Base-by-base conservation (phyloP, 441 rosid genomes). In the Sinapis alba region DNA sequence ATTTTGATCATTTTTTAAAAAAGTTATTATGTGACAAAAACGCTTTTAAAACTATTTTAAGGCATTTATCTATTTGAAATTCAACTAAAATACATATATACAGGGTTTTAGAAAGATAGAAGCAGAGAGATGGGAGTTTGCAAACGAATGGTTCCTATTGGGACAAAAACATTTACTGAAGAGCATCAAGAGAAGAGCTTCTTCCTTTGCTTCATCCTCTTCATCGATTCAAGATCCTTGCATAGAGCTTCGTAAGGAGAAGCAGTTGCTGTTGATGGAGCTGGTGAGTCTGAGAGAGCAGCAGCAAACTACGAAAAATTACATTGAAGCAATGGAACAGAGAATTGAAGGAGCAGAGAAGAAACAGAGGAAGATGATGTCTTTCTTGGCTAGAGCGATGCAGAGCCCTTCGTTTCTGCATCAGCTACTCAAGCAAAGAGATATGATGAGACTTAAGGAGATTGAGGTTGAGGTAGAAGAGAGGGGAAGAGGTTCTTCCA, bases 101-200 rank as follows among this genome's bases (percentile, higher is more conserved):
- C 83, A 93, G 98, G 97, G 99, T 0, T 95, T 95, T 68, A 87
- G 94, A 70, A 95, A 95, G 82, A 85, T 89, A 34, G 98, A 96
- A 76, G 87, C 97, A 20, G 98, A 93, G 11, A 86, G 81, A 72
- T 93, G 99, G 98, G 97, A 90, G 58, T 96, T 93, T 83, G 91
- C 97, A 6, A 91, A 88, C 78, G 98, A 95, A 77, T 90, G 86
- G 15, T 96, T 96, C 77, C 74, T 89, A 5, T 65, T 83, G 28
- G 97, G 92, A 1, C 92, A 89, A 5, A 96, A 78, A 79, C 90
- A 84, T 51, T 85, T 90, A 1, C 74, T 96, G 10, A 91, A 70
- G 86, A 88, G 58, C 77, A 93, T 96, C 36, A 90, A 47, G 79
- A 87, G 98, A 71, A 83, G 96, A 72, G 85, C 76, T 51, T 32